A percentile compares a stretch with the other conserved stretches of the same genome.
phyloP scores from a whole-genome alignment of 192 early-diverging fungal species.

The Chytriomyces sp. region DNA sequence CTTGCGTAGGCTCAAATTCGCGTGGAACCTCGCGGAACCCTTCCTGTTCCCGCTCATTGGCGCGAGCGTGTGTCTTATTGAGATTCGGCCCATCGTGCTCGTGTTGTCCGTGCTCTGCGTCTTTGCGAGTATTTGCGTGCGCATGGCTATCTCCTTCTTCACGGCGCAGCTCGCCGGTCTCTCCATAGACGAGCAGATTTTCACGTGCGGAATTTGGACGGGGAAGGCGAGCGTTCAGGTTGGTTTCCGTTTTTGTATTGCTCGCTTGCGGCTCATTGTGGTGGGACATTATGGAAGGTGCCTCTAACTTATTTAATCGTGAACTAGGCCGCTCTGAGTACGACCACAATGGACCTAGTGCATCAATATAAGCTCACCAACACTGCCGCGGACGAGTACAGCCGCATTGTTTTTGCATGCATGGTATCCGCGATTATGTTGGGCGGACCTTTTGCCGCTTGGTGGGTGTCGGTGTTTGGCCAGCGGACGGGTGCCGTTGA shows the following conservation, averaged over 20 bases:
- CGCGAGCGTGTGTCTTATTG: constrained; percentile 36
- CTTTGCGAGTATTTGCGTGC: constrained; percentile 27
- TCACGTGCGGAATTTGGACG: constrained; percentile 40
- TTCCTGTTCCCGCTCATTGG: constrained; percentile 50
- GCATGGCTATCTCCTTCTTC: constrained; percentile 32
- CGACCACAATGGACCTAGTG: constrained; percentile 34
- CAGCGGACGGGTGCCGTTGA: background rate
- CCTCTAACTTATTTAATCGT: background rate
- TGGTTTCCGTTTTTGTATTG: background rate
- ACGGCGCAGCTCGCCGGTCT: constrained; percentile 26
- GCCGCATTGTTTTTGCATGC: constrained; percentile 39
- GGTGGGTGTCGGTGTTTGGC: constrained; percentile 41
- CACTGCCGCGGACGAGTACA: constrained; percentile 24
- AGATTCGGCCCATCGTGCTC: constrained; percentile 24
- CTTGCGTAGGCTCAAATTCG: constrained; percentile 30
- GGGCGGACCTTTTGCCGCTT: constrained; percentile 34
- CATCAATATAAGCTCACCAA: constrained; percentile 31
- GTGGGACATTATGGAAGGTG: background rate
- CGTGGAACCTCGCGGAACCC: constrained; percentile 43
- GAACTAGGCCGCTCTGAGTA: constrained; percentile 25
- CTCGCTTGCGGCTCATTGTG: background rate
- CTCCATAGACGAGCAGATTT: constrained; percentile 34
- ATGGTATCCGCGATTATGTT: constrained; percentile 42
- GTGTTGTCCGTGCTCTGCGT: constrained; percentile 27
- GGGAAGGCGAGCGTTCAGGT: constrained; percentile 50